These are phyloP conservation scores for Podospora anserina DNA, from an alignment of 495 filamentous ascomycete species.

Conservation along the genomic window DNA sequence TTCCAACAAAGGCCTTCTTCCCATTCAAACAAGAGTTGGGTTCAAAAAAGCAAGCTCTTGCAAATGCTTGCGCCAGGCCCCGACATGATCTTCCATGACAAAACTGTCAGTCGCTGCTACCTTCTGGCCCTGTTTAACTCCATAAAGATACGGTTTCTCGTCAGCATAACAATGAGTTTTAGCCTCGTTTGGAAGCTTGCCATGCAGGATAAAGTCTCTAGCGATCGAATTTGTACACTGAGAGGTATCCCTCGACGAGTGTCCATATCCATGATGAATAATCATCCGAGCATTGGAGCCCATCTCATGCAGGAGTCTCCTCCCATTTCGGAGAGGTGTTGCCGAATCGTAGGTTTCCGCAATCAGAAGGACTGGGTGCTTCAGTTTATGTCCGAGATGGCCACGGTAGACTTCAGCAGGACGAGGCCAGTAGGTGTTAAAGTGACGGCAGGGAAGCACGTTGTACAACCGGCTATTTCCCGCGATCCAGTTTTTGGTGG, in stretches of 20 bases:
- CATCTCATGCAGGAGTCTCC: constrained; percentile 42
- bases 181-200: constrained; percentile 34
- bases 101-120: background rate
- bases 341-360: constrained; percentile 49
- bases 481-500: constrained; percentile 40
- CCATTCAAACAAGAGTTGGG: constrained; percentile 36
- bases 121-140: constrained; percentile 13
- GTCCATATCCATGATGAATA: constrained; percentile 48
- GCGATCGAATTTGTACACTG: constrained; percentile 41
- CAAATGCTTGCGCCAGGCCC: constrained; percentile 32
- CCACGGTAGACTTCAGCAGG: constrained; percentile 46
- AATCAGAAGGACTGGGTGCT: constrained; percentile 42
- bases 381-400: constrained; percentile 41
- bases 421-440: constrained; percentile 40
- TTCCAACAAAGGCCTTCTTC: background rate
- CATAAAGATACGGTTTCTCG: constrained; percentile 45
- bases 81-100: constrained; percentile 21
- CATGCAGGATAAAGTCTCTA: constrained; percentile 38
- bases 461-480: constrained; percentile 43
- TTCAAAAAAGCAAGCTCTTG: constrained; percentile 26
- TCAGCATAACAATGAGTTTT: constrained; percentile 44
- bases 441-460: constrained; percentile 45
- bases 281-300: constrained; percentile 43
- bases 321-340: constrained; percentile 46
- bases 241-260: constrained; percentile 41